phyloP scores from a whole-genome alignment of 2,329 filamentous ascomycete genomes.

The Monosporascus sp. region DNA sequence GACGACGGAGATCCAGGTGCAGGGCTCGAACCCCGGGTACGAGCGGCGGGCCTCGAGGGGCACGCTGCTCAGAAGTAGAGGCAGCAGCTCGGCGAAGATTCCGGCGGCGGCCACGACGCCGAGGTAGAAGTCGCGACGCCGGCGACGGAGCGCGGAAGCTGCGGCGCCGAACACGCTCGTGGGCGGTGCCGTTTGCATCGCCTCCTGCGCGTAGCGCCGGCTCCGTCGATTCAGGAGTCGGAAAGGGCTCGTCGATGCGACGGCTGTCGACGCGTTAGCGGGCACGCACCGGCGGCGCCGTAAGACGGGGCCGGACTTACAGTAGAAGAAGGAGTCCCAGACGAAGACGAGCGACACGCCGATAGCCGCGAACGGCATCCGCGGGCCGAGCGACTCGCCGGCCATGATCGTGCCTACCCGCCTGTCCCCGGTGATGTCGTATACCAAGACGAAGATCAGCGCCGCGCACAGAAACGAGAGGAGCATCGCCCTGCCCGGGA shows the following conservation, averaged over 20 bases:
- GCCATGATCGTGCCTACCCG: conserved; percentile 18
- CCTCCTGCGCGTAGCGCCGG: conserved; percentile 31
- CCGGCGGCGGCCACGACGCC: conserved; percentile 35
- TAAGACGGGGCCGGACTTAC: conserved; percentile 15
- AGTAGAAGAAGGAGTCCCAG: conserved; percentile 31
- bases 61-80: conserved; percentile 43
- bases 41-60: conserved; percentile 40
- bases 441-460: conserved; percentile 19
- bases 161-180: conserved; percentile 43
- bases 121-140: conserved; percentile 32
- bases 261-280: conserved; percentile 27
- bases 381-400: conserved; percentile 27
- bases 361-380: conserved; percentile 31
- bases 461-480: conserved; percentile 16
- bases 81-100: conserved; percentile 45
- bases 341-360: conserved; percentile 29
- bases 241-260: conserved; percentile 41
- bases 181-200: conserved; percentile 33
- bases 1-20: conserved; percentile 33
- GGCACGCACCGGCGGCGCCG: not conserved
- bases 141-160: conserved; percentile 28
- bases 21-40: conserved; percentile 33
- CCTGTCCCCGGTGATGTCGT: conserved; percentile 22
- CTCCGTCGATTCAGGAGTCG: conserved; percentile 32
- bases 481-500: conserved; percentile 18